Evolutionary conservation across 371 early-diverging fungal genomes (phyloP), one percentile per base, ranked within the genome.

Genomic region (Synchytrium microbalum): DNA sequence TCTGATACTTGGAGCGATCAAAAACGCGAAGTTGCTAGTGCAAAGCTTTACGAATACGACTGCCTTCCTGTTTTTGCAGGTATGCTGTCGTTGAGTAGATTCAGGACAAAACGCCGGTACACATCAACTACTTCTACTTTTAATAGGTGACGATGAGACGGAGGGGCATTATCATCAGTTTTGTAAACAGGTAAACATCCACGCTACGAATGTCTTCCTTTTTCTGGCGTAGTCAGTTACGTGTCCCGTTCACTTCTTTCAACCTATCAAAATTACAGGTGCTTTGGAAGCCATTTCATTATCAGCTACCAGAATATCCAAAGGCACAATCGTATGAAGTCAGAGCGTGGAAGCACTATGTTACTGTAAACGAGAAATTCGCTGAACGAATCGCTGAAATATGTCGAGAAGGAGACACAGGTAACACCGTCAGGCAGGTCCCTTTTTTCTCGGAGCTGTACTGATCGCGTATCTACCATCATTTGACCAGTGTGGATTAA

Each of bases 401-500:
- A 29, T 72, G 77, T 28, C 63, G 74, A 26, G 77, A 72, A 3
- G 76, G 71, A 16, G 88, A 88, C 67, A 73, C 83, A 25, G 77
- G 79, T 61, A 75, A 63, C 58, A 67, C 25, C 23, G 13, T 16
- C n/a, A n/a, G n/a, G n/a, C 63, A 23, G 55, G 16, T 13, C 28
- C 57, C 27, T 52, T 53, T 16, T 25, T 60, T 61, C 1, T 13
- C 32, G 19, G 27, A 23, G 31, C 23, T 33, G 2, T 1, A 27
- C 3, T 64, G 23, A 26, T 26, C 1, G n/a, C 27, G 24, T 13
- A 62, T 24, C 38, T 61, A 28, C 62, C 25, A 33, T 59, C 53
- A 62, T 53, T 69, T 62, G 25, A 58, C 56, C 82, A 86, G 88
- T 99, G 33, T 99, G 97, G 97, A 84, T 98, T 56, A 94, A 98